Percentiles rank a stretch among this genome's conserved stretches.
phyloP scores from a whole-genome alignment of 2,329 filamentous ascomycete genomes.

The Colletotrichum sp. region DNA sequence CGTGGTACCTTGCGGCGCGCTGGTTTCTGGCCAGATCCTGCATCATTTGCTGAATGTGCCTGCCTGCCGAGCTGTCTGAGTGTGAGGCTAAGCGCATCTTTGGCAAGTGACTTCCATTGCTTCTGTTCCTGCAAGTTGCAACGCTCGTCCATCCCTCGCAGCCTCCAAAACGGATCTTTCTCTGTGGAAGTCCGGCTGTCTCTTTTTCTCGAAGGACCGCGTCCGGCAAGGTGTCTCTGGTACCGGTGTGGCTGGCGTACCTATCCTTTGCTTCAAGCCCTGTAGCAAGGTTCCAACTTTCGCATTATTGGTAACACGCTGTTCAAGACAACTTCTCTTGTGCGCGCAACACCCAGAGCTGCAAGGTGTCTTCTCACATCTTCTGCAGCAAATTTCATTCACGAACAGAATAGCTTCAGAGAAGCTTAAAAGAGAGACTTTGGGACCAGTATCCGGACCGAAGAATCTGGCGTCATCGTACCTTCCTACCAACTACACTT shows the following conservation, averaged over 20 bases:
- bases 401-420: not conserved
- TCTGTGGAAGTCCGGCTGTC: not conserved
- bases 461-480: not conserved
- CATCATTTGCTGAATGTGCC: not conserved
- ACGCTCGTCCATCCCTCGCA: not conserved
- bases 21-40: not conserved
- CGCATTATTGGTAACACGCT: slow-evolving; percentile 12
- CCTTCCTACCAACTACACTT: not conserved
- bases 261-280: not conserved
- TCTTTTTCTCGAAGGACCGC: not conserved
- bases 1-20: not conserved
- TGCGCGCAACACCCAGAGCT: not conserved
- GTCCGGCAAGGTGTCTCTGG: not conserved
- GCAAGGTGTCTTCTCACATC: not conserved
- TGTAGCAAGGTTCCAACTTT: not conserved
- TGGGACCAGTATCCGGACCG: not conserved
- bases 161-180: not conserved
- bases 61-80: not conserved
- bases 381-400: not conserved
- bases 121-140: not conserved
- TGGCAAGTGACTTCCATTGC: not conserved
- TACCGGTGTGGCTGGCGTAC: not conserved
- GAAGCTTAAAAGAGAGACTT: not conserved
- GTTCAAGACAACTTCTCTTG: not conserved
- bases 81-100: not conserved